Conservation (phyloP, 345 rosid species). For the Rhizophora apiculata region DNA sequence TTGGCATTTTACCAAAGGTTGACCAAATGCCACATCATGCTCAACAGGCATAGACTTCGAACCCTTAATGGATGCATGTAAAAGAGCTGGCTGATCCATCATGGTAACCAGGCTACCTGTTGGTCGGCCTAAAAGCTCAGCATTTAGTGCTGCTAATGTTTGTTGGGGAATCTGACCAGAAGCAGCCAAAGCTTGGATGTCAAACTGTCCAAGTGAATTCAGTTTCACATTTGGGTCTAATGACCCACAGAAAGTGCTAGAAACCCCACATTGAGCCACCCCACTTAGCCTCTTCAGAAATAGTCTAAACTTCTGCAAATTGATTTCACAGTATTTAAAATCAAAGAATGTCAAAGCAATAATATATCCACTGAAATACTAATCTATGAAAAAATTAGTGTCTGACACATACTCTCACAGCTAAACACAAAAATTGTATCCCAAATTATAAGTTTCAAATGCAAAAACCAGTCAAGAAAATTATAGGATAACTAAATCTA, state of each 20-base stretch:
- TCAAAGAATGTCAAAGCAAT: background rate
- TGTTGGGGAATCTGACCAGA: constrained; percentile 69
- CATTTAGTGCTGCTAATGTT: constrained; percentile 60
- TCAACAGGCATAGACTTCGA: constrained; percentile 45
- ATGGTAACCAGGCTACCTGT: constrained; percentile 39
- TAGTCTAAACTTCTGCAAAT: constrained; percentile 68
- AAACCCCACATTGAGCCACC: constrained; percentile 49
- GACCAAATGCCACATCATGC: constrained; percentile 36
- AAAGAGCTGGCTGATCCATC: constrained; percentile 41
- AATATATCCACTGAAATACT: background rate
- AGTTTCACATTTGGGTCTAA: constrained; percentile 45
- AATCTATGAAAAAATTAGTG: too few species aligned
- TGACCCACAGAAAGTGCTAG: constrained; percentile 38
- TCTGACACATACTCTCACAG: too few species aligned
- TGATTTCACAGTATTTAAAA: constrained; percentile 3
- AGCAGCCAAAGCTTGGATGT: constrained; percentile 62
- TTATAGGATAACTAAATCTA: too few species aligned
- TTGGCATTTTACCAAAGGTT: constrained; percentile 39
- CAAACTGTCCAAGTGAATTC: constrained; percentile 50
- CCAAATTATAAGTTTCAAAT: too few species aligned
- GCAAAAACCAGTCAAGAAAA: too few species aligned
- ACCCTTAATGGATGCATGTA: constrained; percentile 47
- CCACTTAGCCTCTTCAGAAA: constrained; percentile 68
- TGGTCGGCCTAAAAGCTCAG: constrained; percentile 57
- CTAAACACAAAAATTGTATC: too few species aligned